Conservation (phyloP, 352 stramenopile species). For the Phytopythium ostracodes region DNA sequence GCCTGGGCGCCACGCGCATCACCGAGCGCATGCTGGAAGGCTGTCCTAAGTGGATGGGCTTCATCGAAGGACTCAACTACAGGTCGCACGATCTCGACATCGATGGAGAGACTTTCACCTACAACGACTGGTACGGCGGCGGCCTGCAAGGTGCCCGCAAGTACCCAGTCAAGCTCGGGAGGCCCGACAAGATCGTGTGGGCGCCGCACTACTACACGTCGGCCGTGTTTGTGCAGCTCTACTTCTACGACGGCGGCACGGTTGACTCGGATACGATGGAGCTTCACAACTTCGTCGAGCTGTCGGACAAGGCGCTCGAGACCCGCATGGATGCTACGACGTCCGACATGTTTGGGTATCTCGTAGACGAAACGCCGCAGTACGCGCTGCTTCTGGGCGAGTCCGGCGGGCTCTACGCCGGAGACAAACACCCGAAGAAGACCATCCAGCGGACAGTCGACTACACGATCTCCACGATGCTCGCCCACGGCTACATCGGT, state of each 20-base stretch:
- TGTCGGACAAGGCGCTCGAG: constrained; percentile 20
- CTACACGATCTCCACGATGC: constrained; percentile 58
- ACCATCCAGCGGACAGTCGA: constrained; percentile 60
- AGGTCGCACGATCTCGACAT: constrained; percentile 20
- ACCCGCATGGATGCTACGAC: constrained; percentile 22
- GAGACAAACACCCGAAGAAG: constrained; percentile 44
- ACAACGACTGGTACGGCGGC: constrained; percentile 38
- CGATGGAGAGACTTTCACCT: constrained; percentile 21
- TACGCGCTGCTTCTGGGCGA: constrained; percentile 57
- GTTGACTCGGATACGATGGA: constrained; percentile 1
- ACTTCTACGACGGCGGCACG: constrained; percentile 27
- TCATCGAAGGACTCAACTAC: constrained; percentile 33
- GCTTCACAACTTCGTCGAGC: constrained; percentile 21
- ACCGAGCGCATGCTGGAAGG: constrained; percentile 24
- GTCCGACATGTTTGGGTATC: constrained; percentile 40
- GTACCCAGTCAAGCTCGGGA: constrained; percentile 11
- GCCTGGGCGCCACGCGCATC: constrained; percentile 16
- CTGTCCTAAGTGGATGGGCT: constrained; percentile 29
- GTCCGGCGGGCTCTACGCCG: constrained; percentile 63
- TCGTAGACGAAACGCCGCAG: constrained; percentile 35
- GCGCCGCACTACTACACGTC: constrained; percentile 37
- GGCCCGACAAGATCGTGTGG: constrained; percentile 26
- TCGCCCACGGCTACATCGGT: constrained; percentile 37
- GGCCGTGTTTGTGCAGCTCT: constrained; percentile 22
- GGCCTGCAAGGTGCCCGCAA: constrained; percentile 23